Conservation (phyloP, 2,329 filamentous ascomycete genomes). For the Pseudogymnoascus sp. region DNA sequence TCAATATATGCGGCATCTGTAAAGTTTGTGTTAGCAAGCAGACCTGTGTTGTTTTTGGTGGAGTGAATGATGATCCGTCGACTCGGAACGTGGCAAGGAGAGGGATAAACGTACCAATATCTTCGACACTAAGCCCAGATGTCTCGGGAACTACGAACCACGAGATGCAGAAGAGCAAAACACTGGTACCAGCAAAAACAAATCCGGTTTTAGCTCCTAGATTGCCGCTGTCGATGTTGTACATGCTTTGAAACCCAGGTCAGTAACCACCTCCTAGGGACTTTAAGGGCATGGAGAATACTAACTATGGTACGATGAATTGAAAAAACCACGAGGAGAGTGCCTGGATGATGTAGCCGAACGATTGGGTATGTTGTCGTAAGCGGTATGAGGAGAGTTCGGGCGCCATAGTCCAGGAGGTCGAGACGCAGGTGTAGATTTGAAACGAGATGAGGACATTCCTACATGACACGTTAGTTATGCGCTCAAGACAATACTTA, state of each 20-base stretch:
- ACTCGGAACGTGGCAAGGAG: neutral
- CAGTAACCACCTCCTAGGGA: constrained; percentile 23
- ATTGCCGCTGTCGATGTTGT: constrained; percentile 37
- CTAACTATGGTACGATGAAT: constrained; percentile 29
- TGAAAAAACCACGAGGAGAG: constrained; percentile 26
- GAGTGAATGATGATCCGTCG: neutral
- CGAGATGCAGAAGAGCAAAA: constrained; percentile 32
- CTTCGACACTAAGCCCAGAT: constrained; percentile 40
- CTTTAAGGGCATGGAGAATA: constrained; percentile 19
- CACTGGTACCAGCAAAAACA: constrained; percentile 35
- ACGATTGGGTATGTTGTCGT: constrained; percentile 21
- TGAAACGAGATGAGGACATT: constrained; percentile 24
- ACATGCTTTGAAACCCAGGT: constrained; percentile 29
- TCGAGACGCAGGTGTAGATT: constrained; percentile 16
- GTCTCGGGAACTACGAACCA: constrained; percentile 49
- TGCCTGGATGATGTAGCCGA: constrained; percentile 19
- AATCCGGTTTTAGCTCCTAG: constrained; percentile 39
- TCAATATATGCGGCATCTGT: neutral
- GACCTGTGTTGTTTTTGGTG: neutral
- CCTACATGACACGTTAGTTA: constrained; percentile 5
- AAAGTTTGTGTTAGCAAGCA: neutral
- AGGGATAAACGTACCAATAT: constrained; percentile 38
- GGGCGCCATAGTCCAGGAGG: constrained; percentile 20
- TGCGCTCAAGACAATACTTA: neutral
- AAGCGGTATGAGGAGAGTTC: constrained; percentile 22